Base-by-base conservation (phyloP, 2,329 filamentous ascomycete genomes). In the Orbilia javanica region DNA sequence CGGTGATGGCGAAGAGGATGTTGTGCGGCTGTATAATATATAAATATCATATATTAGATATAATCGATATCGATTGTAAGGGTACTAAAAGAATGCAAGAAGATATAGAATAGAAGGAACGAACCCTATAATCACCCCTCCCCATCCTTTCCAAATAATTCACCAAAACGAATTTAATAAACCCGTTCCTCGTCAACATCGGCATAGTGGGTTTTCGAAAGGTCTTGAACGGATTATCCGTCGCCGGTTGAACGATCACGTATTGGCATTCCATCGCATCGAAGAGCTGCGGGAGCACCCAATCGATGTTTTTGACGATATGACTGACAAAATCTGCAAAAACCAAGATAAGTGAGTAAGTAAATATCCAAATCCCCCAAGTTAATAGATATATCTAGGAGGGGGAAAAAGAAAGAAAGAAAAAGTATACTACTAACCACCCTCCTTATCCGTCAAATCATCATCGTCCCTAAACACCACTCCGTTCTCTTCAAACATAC, bases 191-290 rank as follows among this genome's bases (percentile, higher is more conserved):
- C 0, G 73, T 71, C 31, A 77, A 55, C 10, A 52, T 63, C 6
- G 66, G 34, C 27, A 53, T 29, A 6, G 7, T 63, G 1, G 73
- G 73, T 25, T 53, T 70, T 10, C 73, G 31, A 53, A 71, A 77
- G 29, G 69, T 52, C 57, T 50, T 60, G 52, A 77, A 77, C 39
- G 73, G 73, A 27, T 77, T 77, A 0, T 71, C 36, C 13, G 65
- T 44, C 27, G 34, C 27, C 5, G 55, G 42, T 34, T 52, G 42
- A 10, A 77, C 50, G 10, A 64, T 50, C 4, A 48, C 52, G 27
- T 77, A 77, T 22, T 65, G 66, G 29, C 73, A 77, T 20, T 77
- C 73, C 66, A 77, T 77, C 15, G 73, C 66, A n/a, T 77, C 66
- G 60, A 31, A 71, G 11, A 71, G 10, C 31, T 62, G 73, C 3